A percentile compares a stretch with the other conserved stretches of the same genome.
phyloP scores from a whole-genome alignment of 2,329 filamentous ascomycete genomes.

The Exophiala sp. region DNA sequence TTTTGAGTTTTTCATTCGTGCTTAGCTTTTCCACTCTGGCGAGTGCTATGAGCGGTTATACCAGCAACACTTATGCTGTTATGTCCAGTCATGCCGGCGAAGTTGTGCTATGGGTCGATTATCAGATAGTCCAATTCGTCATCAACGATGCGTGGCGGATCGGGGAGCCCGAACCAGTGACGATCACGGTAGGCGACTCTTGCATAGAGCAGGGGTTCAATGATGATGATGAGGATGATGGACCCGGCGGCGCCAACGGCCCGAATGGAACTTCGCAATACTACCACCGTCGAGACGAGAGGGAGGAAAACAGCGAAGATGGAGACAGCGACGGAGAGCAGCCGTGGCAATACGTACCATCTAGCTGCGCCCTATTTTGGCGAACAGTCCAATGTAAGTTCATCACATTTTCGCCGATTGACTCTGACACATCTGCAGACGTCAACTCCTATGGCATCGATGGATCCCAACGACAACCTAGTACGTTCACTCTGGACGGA shows the following conservation, averaged over 20 bases:
- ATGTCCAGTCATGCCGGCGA: constrained; percentile 28
- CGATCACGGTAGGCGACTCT: constrained; percentile 5
- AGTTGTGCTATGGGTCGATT: constrained; percentile 27
- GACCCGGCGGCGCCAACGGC: too few relatives aligned
- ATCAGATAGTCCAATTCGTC: constrained; percentile 23
- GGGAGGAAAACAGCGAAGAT: not conserved
- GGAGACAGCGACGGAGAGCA: not conserved
- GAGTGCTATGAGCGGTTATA: constrained; percentile 37
- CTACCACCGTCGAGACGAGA: constrained; percentile 1
- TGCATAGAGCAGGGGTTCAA: constrained; percentile 12
- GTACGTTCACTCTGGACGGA: constrained; percentile 13
- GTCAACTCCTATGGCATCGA: constrained; percentile 15
- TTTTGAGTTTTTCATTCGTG: constrained; percentile 33
- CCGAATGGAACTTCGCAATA: constrained; percentile 1
- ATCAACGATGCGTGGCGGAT: constrained; percentile 21
- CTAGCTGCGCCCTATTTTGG: constrained; percentile 21
- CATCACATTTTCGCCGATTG: not conserved
- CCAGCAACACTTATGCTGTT: constrained; percentile 29
- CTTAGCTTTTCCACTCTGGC: constrained; percentile 33
- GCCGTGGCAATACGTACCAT: constrained; percentile 18
- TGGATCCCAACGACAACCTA: not conserved
- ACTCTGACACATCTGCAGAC: constrained; percentile 1
- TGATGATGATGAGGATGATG: too few relatives aligned
- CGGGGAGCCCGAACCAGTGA: constrained; percentile 14
- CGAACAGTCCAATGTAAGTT: constrained; percentile 14